Evolutionary conservation across 139 green algal genomes (phyloP), one percentile per base, ranked within the genome.

Genomic region (Chlorella sp.): DNA sequence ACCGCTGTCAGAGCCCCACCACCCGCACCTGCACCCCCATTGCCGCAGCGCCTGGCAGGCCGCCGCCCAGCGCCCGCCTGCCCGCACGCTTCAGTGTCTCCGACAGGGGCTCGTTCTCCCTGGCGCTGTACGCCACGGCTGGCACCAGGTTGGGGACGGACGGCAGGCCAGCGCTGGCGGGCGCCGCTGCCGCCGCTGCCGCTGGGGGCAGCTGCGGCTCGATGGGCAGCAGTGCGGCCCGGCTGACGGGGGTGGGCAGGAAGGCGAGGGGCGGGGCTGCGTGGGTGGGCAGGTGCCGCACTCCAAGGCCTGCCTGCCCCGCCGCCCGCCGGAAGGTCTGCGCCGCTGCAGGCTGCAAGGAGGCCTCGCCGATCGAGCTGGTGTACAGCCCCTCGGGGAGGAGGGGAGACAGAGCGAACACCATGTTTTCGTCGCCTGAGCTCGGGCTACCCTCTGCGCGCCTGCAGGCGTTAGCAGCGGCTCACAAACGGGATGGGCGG

Each of bases 21-120:
- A 30, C 66, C 15, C 48, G 53, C 85, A 73, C 95, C 91, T 98
- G 95, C 61, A 98, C 93, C 15, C 91, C 93, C 95, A 98, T 98
- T 9, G 96, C 96, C 12, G 92, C 95, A 26, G 95, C 95, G 64
- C 97, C 97, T 2, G 97, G 96, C 11, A 98, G 89, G 77, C 97
- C 97, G 60, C 97, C 97, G 14, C 95, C 94, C 80, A 99, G 91
- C 0, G 97, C 97, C 21, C 91, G 90, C 53, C 94, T 93, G 7
- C 94, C 94, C 34, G 97, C 96, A 3, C 94, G 94, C 15, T 90
- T 91, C 68, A 97, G 86, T 0, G 98, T 93, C 34, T 98, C 92
- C 22, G 87, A 42, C 36, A 96, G 78, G 21, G 85, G 82, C 60
- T 92, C 86, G n/a, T 87, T 83, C 85, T 95, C 87, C 76, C 88